Base-by-base conservation (phyloP, 176 grass and related monocot species). In the Carex parvula region DNA sequence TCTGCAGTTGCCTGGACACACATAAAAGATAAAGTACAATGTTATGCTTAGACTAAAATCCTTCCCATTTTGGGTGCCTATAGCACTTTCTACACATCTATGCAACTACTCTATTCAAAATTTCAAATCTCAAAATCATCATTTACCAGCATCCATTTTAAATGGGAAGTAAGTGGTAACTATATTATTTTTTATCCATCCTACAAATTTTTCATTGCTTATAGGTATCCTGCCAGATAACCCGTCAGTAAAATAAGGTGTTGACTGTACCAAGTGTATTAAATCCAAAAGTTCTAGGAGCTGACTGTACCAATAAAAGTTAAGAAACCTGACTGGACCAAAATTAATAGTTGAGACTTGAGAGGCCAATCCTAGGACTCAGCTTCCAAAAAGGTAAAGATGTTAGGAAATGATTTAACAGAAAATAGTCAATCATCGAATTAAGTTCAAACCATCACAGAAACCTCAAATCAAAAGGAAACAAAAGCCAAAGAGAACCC, bases 1-100 rank as follows among this genome's bases (percentile, higher is more conserved):
- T 94, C 89, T 29, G 92, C 90, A 80, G 92, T 87, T 48, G 92
- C 91, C 95, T 93, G 89, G 81, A 87, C 81, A 29, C 82, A 79
- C 21, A 78, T 61, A 64, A 81, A 44, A 42, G 4, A 46, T 21
- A 48, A 64, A 81, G 32, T 50, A 42, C 16, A 14, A 42, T 10
- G 8, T 44, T 63, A 48, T 63, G 41, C 0, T 63, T 29, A 17
- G 20, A 78, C 7, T 5, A 41, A 42, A 41, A n/a, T 70, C 64
- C 64, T 74, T 74, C 22, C n/a, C 3, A 76, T 70, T 70, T n/a
- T 69, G 32, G 15, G 32, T 12, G 0, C 14, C 26, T 18, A 22
- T 26, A 16, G 65, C 14, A 68, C 32, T 37, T 17, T 5, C 14
- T 37, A 68, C 14, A 39, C 65, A 35, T 39, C 33, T 35, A 35